Conservation (phyloP, 169 alveolate species). For the Theileria sp. region DNA sequence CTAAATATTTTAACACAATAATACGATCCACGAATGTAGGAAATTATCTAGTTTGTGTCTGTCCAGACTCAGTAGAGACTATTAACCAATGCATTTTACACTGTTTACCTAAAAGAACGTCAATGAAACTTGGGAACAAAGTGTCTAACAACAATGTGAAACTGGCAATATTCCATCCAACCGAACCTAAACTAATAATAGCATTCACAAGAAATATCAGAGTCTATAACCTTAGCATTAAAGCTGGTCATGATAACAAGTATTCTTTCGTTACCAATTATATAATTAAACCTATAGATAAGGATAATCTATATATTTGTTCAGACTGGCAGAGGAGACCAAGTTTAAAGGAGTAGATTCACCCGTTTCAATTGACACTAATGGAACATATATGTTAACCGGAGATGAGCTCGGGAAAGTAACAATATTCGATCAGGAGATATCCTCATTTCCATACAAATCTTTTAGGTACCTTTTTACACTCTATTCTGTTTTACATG, state of each 20-base stretch:
- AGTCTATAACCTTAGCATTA: constrained; percentile 38
- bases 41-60: constrained; percentile 49
- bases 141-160: constrained; percentile 42
- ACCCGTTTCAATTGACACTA: constrained; percentile 59
- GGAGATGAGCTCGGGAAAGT: constrained; percentile 55
- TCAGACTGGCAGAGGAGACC: constrained; percentile 33
- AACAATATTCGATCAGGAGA: constrained; percentile 42
- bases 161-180: constrained; percentile 64
- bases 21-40: constrained; percentile 8
- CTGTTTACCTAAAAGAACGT: constrained; percentile 47
- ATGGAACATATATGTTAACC: constrained; percentile 31
- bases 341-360: constrained; percentile 55
- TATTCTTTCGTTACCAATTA: background rate
- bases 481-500: background rate
- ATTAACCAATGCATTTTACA: constrained; percentile 58
- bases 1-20: background rate
- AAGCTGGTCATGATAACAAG: background rate
- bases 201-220: constrained; percentile 51
- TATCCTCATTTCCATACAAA: constrained; percentile 61
- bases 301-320: too few relatives aligned
- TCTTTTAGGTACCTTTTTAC: constrained; percentile 30
- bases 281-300: background rate
- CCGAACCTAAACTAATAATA: constrained; percentile 57
- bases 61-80: constrained; percentile 37
- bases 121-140: constrained; percentile 52